Percentiles rank a stretch among this genome's conserved stretches.
Evolutionary conservation across 805 yeast species (phyloP).

Genomic region (Brettanomyces custersianus): DNA sequence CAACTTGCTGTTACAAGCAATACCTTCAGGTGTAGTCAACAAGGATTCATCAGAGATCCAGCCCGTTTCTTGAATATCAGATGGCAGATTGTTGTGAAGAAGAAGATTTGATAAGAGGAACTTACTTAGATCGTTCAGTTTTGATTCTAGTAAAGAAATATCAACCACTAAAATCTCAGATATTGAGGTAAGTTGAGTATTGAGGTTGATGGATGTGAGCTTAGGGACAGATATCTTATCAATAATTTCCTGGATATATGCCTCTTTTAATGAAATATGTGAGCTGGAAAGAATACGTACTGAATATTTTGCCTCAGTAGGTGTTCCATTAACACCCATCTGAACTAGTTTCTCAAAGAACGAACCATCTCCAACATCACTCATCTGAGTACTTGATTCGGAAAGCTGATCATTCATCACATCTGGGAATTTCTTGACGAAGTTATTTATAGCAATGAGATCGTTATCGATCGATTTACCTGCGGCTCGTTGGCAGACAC

Average conservation of each 20-base stretch:
- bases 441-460: slow-evolving; percentile 53
- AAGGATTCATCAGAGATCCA: slow-evolving; percentile 21
- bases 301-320: slow-evolving; percentile 57
- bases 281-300: slow-evolving; percentile 46
- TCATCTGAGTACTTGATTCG: slow-evolving; percentile 8
- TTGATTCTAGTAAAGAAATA: slow-evolving; percentile 37
- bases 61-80: slow-evolving; percentile 17
- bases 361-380: slow-evolving; percentile 28
- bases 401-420: slow-evolving; percentile 20
- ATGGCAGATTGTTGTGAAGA: slow-evolving; percentile 37
- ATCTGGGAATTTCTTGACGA: slow-evolving; percentile 42
- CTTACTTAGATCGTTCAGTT: slow-evolving; percentile 50
- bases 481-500: slow-evolving; percentile 4
- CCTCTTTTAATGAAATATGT: slow-evolving; percentile 27
- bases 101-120: slow-evolving; percentile 54
- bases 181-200: slow-evolving; percentile 50
- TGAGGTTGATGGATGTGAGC: slow-evolving; percentile 28
- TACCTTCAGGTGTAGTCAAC: slow-evolving; percentile 1
- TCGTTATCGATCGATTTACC: slow-evolving; percentile 26
- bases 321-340: slow-evolving; percentile 43
- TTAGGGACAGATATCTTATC: slow-evolving; percentile 43
- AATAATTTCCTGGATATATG: slow-evolving; percentile 30
- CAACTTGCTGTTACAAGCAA: slow-evolving; percentile 19
- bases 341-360: slow-evolving; percentile 37
- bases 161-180: slow-evolving; percentile 47